phyloP scores from a whole-genome alignment of 2,329 filamentous ascomycete genomes.

The Pseudogymnoascus sp. region DNA sequence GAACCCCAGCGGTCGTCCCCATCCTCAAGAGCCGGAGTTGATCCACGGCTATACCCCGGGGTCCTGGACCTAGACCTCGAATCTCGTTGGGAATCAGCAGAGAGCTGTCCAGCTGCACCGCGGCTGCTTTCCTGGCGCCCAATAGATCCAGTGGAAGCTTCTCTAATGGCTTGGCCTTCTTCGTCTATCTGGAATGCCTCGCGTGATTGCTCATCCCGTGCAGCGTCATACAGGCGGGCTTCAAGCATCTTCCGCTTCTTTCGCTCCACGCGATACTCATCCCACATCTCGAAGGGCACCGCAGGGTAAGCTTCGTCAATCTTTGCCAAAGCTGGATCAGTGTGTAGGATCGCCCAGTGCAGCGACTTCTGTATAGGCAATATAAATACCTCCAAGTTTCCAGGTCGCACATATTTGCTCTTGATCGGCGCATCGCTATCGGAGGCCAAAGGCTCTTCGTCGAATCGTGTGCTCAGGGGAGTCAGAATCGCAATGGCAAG shows the following conservation, averaged over 20 bases:
- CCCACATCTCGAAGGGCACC: constrained; percentile 19
- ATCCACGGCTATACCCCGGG: background rate
- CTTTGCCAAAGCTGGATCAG: constrained; percentile 37
- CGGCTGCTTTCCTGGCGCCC: background rate
- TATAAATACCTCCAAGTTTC: constrained; percentile 36
- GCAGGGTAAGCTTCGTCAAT: constrained; percentile 14
- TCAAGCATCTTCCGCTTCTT: background rate
- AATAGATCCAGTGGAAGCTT: background rate
- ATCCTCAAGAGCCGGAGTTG: constrained; percentile 13
- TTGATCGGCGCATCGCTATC: background rate
- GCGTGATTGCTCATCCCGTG: background rate
- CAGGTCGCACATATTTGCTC: constrained; percentile 32
- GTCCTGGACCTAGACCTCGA: background rate
- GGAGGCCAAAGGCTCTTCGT: background rate
- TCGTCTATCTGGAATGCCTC: background rate
- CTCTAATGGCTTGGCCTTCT: background rate
- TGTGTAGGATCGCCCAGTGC: constrained; percentile 33
- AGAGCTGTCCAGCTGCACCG: background rate
- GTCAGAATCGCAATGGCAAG: background rate
- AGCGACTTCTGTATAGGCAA: constrained; percentile 33
- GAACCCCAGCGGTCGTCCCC: constrained; percentile 21
- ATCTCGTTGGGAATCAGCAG: background rate
- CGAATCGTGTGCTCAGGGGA: background rate
- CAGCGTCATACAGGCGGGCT: background rate
- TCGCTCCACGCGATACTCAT: background rate